Evolutionary conservation across 208 protist genomes (phyloP).

Genomic region (Leishmania guyanensis): DNA sequence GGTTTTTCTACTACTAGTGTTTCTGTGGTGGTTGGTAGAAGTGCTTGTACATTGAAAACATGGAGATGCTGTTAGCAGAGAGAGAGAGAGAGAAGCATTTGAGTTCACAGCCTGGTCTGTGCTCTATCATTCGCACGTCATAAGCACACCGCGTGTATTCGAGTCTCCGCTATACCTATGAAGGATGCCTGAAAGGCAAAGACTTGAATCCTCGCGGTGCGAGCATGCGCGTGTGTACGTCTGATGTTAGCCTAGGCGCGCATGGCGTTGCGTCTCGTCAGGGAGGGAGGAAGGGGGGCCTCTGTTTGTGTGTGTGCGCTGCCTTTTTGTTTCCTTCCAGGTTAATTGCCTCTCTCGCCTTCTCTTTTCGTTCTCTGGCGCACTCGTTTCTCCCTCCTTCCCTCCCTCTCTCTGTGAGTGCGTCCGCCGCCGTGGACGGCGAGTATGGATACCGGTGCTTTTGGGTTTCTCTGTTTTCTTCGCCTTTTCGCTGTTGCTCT

Average conservation of each 20-base stretch:
- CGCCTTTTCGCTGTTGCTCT: neutral
- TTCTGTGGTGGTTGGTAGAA: neutral
- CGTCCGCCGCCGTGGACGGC: neutral
- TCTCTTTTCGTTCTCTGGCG: neutral
- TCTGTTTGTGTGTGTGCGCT: neutral
- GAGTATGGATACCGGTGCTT: neutral
- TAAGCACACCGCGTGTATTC: neutral
- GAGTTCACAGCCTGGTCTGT: neutral
- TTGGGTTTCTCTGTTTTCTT: constrained; percentile 4
- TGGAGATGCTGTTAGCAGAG: neutral
- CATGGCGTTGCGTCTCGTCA: neutral
- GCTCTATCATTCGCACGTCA: neutral
- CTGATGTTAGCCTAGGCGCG: neutral
- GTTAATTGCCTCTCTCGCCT: neutral
- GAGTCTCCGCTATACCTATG: neutral
- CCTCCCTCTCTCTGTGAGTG: neutral
- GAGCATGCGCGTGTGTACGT: neutral
- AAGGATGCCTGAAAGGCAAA: neutral
- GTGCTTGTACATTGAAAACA: neutral
- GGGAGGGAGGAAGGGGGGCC: neutral
- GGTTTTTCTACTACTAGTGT: neutral
- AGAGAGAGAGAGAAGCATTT: neutral
- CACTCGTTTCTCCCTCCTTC: neutral
- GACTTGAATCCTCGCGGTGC: neutral
- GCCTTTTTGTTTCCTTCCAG: neutral